Conservation (phyloP, 106 monocot genomes). For the Dioscorea zingiberensis region DNA sequence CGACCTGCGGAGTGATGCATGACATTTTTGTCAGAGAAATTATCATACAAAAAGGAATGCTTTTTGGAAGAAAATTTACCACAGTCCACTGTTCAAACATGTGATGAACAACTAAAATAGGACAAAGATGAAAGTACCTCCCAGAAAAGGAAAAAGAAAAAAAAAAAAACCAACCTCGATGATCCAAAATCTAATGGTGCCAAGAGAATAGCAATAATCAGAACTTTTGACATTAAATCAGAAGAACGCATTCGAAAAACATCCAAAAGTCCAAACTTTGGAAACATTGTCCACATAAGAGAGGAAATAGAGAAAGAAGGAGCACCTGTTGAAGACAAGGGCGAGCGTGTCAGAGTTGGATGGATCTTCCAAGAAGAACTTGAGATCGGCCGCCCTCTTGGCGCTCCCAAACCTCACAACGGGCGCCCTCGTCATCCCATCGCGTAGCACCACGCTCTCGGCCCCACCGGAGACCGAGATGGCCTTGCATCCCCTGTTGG, state of each 20-base stretch:
- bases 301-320: background rate
- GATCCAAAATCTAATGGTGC: too few relatives aligned
- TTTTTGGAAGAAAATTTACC: too few relatives aligned
- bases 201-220: too few relatives aligned
- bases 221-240: too few relatives aligned
- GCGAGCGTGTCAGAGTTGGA: constrained; percentile 59
- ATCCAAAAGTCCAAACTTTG: background rate
- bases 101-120: too few relatives aligned
- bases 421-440: constrained; percentile 89
- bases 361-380: constrained; percentile 76
- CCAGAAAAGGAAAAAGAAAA: background rate
- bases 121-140: background rate
- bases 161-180: background rate
- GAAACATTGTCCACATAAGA: background rate
- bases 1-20: constrained; percentile 36
- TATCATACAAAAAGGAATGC: too few relatives aligned
- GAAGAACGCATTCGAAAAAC: too few relatives aligned
- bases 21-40: too few relatives aligned
- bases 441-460: constrained; percentile 53
- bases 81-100: too few relatives aligned
- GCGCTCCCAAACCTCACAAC: constrained; percentile 58
- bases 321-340: constrained; percentile 70
- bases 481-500: constrained; percentile 83
- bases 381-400: constrained; percentile 60
- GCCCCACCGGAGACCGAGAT: constrained; percentile 77